A percentile compares a stretch with the other conserved stretches of the same genome.
phyloP scores from a whole-genome alignment of 306 rosid species.

The Trifolium dubium region DNA sequence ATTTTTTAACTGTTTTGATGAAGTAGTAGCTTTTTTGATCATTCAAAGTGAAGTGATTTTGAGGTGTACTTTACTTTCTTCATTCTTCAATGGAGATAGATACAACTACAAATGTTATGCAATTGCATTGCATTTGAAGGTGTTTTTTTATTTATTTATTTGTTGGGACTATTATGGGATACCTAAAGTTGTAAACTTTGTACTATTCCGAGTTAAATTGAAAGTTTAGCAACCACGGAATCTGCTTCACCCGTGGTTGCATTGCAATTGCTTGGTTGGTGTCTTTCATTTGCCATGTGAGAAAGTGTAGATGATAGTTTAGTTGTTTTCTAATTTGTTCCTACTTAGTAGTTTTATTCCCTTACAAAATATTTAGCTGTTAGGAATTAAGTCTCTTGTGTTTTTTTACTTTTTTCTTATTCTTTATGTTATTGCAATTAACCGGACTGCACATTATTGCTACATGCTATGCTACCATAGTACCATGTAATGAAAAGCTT shows the following conservation, averaged over 20 bases:
- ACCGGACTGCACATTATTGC: not conserved
- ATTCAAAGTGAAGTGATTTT: not conserved
- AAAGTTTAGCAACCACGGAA: too few species aligned
- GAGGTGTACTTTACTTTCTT: not conserved
- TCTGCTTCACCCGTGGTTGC: too few species aligned
- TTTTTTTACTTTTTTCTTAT: not conserved
- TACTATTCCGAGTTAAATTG: too few species aligned
- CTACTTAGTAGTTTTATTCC: not conserved
- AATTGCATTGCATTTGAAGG: conserved; percentile 16
- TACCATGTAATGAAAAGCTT: not conserved
- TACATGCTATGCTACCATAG: conserved; percentile 1
- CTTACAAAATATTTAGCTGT: not conserved
- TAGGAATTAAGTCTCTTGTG: not conserved
- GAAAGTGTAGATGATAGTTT: not conserved
- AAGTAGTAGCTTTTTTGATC: not conserved
- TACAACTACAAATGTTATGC: conserved; percentile 1
- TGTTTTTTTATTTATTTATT: not conserved
- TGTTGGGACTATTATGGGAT: conserved; percentile 1
- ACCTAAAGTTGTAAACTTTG: too few species aligned
- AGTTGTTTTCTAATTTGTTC: not conserved
- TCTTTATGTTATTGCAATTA: not conserved
- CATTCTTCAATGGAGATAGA: not conserved
- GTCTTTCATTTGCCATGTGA: not conserved
- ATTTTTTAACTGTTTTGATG: not conserved
- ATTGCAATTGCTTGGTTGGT: too few species aligned